Percentiles rank a stretch among this genome's conserved stretches.
Conservation (phyloP, 257 asterid species). For the Ehretia macrophylla region DNA sequence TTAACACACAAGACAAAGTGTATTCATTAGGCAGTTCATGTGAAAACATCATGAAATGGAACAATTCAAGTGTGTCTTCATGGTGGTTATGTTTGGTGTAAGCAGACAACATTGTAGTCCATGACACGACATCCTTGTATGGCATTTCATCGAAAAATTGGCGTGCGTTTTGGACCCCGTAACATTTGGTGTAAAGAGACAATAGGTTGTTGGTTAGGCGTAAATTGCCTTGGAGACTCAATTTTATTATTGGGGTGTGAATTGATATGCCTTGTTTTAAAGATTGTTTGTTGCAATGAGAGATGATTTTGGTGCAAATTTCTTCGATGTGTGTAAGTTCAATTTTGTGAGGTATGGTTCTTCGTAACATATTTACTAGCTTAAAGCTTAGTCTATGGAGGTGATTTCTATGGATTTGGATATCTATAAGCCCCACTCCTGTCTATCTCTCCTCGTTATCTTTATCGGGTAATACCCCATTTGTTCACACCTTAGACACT, state of each 20-base stretch:
- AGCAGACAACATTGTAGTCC: constrained; percentile 16
- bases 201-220: constrained; percentile 5
- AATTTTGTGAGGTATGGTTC: constrained; percentile 1
- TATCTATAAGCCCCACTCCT: too few relatives aligned
- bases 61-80: constrained; percentile 14
- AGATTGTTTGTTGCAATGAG: constrained; percentile 10
- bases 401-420: too few relatives aligned
- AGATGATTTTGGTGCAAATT: constrained; percentile 2
- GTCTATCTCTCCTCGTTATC: too few relatives aligned
- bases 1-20: constrained; percentile 7
- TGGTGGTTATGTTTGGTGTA: constrained; percentile 4
- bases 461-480: too few relatives aligned
- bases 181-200: constrained; percentile 10
- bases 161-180: constrained; percentile 5
- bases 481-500: too few relatives aligned
- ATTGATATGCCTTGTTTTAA: constrained; percentile 6
- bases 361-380: constrained; percentile 12
- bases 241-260: constrained; percentile 16
- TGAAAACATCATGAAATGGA: constrained; percentile 5
- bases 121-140: constrained; percentile 8
- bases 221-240: constrained; percentile 11
- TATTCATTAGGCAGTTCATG: constrained; percentile 10
- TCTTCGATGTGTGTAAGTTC: constrained; percentile 6
- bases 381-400: too few relatives aligned
- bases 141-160: constrained; percentile 22